Evolutionary conservation across 2,329 filamentous ascomycete genomes (phyloP), one percentile per base, ranked within the genome.

Genomic region (Clarireedia sp.): DNA sequence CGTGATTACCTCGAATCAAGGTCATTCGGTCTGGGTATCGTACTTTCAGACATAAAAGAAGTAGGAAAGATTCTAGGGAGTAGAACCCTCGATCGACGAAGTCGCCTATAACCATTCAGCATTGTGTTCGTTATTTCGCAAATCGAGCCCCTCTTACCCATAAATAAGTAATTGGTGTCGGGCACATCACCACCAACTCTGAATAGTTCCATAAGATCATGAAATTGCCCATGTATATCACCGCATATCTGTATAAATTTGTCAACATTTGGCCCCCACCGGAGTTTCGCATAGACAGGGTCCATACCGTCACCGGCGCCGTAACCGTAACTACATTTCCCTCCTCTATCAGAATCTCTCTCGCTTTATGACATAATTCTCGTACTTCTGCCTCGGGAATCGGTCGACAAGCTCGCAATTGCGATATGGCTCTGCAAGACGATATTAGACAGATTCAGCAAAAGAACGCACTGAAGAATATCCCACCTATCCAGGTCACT

Each of bases 11-110:
- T 61, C 92, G 82, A 67, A 97, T 96, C 43, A 97, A 80, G 3
- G 94, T 97, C 76, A 97, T 96, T 64, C 94, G 89, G 72, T 97
- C 90, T 52, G 92, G 94, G 69, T 97, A 97, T 70, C 92, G 87
- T 59, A 97, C 92, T 79, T 97, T 97, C 66, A 97, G 83, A 69
- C 90, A 96, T 52, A 99, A 82, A 10, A 99, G 85, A 54, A 99
- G 87, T 59, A 96, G 85, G 69, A 99, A 96, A 4, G 91, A 94
- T 74, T 99, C 92, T 64, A 99, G 85, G 2, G 90, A 96, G 76
- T 97, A 99, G 78, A 96, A 99, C 57, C 92, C 92, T 62, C 92
- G 89, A 72, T 99, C 92, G 69, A 99, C 92, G 66, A 96, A 99
- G 72, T 99, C 92, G 69, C 92, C 87, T 90, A 61, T 49, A 33